These are phyloP conservation scores for Colletotrichum sp. DNA, from an alignment of 2,329 filamentous ascomycete species.

Conservation along the genomic window DNA sequence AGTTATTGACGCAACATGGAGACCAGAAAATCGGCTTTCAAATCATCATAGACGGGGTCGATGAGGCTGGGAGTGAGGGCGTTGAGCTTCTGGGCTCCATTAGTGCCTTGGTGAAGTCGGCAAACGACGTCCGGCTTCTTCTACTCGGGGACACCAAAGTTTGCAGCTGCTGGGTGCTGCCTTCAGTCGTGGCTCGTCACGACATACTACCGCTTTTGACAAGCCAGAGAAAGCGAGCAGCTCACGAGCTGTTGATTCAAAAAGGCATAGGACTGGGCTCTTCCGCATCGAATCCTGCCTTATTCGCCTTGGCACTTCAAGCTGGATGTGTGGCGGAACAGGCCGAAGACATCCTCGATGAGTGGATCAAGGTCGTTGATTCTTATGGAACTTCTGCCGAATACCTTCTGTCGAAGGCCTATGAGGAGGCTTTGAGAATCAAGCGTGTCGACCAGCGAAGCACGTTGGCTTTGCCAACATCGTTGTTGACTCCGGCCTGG, in stretches of 20 bases:
- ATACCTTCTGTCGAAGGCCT: background rate
- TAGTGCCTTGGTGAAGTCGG: background rate
- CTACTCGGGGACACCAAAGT: background rate
- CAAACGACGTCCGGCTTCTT: background rate
- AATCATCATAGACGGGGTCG: background rate
- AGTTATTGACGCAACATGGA: background rate
- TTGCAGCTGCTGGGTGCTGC: background rate
- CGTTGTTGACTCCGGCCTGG: background rate
- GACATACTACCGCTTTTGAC: background rate
- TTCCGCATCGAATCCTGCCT: background rate
- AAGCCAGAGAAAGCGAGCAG: background rate
- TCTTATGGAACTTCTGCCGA: background rate
- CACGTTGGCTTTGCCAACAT: background rate
- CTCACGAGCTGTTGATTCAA: background rate
- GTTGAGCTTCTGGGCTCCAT: background rate
- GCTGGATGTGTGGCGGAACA: background rate
- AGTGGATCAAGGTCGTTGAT: background rate
- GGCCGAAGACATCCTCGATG: background rate
- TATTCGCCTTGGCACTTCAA: background rate
- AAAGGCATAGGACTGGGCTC: background rate
- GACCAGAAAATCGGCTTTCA: background rate
- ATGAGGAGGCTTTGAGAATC: background rate
- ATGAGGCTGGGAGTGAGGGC: background rate
- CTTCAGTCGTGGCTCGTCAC: background rate
- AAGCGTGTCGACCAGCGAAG: rapidly evolving